A percentile compares a stretch with the other conserved stretches of the same genome.
phyloP scores from a whole-genome alignment of 169 alveolate genomes.

The Eimeria zaria region DNA sequence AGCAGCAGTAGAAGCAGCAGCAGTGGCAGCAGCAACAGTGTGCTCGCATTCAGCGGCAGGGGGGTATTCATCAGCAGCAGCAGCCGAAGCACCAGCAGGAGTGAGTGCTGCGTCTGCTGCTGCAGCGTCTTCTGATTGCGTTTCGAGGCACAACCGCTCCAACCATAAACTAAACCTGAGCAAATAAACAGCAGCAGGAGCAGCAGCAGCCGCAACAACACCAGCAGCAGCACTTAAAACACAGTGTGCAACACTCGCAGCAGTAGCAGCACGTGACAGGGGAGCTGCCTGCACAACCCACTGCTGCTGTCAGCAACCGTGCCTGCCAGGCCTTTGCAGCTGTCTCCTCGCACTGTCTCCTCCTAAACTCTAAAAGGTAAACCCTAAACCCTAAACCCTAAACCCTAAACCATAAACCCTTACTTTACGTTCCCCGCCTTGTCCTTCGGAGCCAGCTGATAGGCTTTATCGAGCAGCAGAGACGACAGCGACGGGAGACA shows the following conservation, averaged over 20 bases:
- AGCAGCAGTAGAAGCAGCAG: conserved; percentile 2
- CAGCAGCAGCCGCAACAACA: background rate
- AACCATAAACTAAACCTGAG: conserved; percentile 45
- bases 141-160: conserved; percentile 28
- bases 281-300: background rate
- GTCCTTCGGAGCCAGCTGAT: conserved; percentile 50
- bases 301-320: background rate
- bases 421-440: conserved; percentile 53
- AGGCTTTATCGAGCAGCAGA: conserved; percentile 46
- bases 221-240: background rate
- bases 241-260: background rate
- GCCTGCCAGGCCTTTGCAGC: background rate
- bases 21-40: background rate
- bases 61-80: background rate
- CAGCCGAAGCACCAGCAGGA: background rate
- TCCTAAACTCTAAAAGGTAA: too few relatives aligned
- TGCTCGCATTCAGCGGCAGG: background rate
- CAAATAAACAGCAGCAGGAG: conserved; percentile 17
- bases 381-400: too few relatives aligned
- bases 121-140: conserved; percentile 8
- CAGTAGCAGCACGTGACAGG: background rate
- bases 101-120: background rate
- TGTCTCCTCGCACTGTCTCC: too few relatives aligned
- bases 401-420: too few relatives aligned
- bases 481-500: conserved; percentile 61